Base-by-base conservation (phyloP, 352 stramenopile genomes). In the Pythium pyrilobum region DNA sequence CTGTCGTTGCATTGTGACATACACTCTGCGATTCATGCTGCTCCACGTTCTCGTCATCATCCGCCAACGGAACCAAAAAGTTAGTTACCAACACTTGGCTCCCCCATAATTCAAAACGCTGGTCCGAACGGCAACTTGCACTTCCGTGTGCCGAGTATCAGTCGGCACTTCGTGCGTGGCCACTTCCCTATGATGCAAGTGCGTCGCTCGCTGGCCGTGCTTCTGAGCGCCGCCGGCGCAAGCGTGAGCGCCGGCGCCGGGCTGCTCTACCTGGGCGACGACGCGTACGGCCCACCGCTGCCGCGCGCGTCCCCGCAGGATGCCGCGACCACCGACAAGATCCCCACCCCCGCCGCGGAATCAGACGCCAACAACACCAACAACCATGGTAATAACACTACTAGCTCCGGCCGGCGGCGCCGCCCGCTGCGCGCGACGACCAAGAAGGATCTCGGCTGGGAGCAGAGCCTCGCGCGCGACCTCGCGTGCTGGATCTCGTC, bases 391-490 rank as follows among this genome's bases (percentile, higher is more conserved):
- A 20, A 29, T 9, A 36, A 34, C 29, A 10, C 4, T 3, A 20
- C 12, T 28, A 45, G 23, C 21, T 32, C 33, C 37, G 20, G 25
- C 16, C 37, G 38, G 4, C 48, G 47, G 0, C 44, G 54, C 12
- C 52, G 58, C n/a, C 56, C 62, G 28, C 38, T 75, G 31, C 69
- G 64, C 27, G 64, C 66, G 18, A 68, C 67, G 36, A 79, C 70
- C 20, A 79, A 72, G 59, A 66, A 79, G 37, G 77, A 82, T 37
- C 62, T 88, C 12, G 77, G 75, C 10, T 65, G 87, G 53, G 75
- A 88, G 40, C 80, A 90, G 64, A 90, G 80, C 66, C 58, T 82
- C 25, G 65, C 68, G 23, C 74, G 80, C 38, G 75, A 90, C 37
- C 51, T 90, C 32, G 80, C 75, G 27, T 86, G 77, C 46, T 85